Base-by-base conservation (phyloP, 1,284 basidiomycete species). In the Irpex sp. region DNA sequence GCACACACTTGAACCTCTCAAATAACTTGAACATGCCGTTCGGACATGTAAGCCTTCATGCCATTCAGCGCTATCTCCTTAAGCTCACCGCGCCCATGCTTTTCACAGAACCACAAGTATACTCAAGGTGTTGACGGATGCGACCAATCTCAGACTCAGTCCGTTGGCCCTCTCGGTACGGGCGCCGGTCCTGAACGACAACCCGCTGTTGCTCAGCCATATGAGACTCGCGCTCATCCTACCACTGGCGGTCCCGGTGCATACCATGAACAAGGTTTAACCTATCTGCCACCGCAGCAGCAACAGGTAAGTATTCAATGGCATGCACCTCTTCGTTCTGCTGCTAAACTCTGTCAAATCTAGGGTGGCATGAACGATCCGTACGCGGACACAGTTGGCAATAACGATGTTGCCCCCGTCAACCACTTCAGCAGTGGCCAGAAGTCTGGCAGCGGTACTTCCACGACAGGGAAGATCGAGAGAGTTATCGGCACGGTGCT, bases 391-490 rank as follows among this genome's bases (percentile, higher is more conserved):
- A 63, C 62, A n/a, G 59, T 60, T 19, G 57, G 35, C 5, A 58
- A 65, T 54, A 62, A 63, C 58, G 37, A 60, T 19, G 55, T 71
- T 36, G 65, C 69, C 18, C 68, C 71, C 51, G 61, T 65, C 14
- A 21, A 59, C 23, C 69, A 71, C 57, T 63, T 69, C 64, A 68
- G 68, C 63, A 36, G 56, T 14, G 60, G 64, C 47, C 56, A 61
- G 42, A 60, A 64, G 8, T 60, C 63, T 19, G 67, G 69, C 39
- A 67, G 69, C 6, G 66, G 67, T 8, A 69, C 71, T 10, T 67
- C 74, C 2, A 65, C 78, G 39, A 75, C 74, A 2, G 82, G 82
- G 28, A 82, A 82, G 64, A 71, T 81, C 28, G 82, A 85, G 69
- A 75, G 78, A 5, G 78, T 77, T 5, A 67, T 82, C 36, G 83